These are phyloP conservation scores for Anthostomella pinea DNA, from an alignment of 2,329 filamentous ascomycete genomes.

Conservation along the genomic window DNA sequence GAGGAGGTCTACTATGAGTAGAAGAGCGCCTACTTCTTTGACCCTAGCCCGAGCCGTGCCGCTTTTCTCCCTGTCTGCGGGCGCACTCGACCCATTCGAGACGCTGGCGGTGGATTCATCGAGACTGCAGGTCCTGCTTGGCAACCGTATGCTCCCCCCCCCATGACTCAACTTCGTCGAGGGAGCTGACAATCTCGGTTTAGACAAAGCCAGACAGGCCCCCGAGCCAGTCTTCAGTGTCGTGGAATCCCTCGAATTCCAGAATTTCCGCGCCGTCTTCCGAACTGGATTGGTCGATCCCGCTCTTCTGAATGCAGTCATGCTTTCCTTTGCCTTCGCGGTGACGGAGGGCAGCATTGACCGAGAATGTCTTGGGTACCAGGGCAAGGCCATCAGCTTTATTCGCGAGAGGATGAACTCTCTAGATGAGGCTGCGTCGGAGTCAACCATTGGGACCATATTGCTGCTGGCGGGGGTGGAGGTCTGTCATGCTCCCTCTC, in stretches of 20 bases:
- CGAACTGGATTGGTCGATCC: constrained; percentile 32
- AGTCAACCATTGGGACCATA: constrained; percentile 41
- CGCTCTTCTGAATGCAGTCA: constrained; percentile 37
- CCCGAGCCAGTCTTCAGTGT: constrained; percentile 37
- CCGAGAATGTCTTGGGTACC: constrained; percentile 36
- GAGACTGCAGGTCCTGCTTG: constrained; percentile 18
- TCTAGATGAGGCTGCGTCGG: constrained; percentile 26
- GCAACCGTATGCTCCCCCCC: constrained; percentile 18
- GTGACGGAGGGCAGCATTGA: constrained; percentile 24
- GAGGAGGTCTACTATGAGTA: no score
- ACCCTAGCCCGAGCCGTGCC: neutral
- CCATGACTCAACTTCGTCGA: neutral
- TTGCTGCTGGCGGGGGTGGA: constrained; percentile 41
- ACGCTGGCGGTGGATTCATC: constrained; percentile 21
- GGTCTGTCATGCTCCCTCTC: constrained; percentile 25
- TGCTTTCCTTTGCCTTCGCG: constrained; percentile 38
- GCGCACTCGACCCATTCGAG: constrained; percentile 19
- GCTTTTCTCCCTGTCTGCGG: constrained; percentile 4
- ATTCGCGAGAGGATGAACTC: constrained; percentile 35
- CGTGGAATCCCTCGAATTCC: constrained; percentile 35
- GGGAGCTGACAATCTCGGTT: constrained; percentile 14
- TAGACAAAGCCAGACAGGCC: constrained; percentile 19
- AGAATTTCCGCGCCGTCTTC: constrained; percentile 36
- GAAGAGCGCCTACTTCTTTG: no score
- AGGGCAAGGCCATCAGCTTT: constrained; percentile 29